phyloP scores from a whole-genome alignment of 169 alveolate genomes.

The Plasmodium gaboni region DNA sequence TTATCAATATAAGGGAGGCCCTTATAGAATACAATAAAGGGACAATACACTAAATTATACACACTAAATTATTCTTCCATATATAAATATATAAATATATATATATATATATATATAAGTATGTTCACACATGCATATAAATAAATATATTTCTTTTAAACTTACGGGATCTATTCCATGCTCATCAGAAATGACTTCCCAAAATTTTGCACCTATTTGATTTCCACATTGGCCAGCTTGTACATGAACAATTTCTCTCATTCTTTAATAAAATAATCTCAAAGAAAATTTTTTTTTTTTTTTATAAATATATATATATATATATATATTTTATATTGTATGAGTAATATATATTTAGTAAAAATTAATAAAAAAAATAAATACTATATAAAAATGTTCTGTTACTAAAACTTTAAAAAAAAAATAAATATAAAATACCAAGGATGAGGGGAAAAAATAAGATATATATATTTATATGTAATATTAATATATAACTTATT shows the following conservation, averaged over 20 bases:
- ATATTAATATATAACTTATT: no score
- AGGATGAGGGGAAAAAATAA: no score
- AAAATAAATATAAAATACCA: background rate
- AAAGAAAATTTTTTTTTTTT: constrained; percentile 9
- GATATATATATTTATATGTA: no score
- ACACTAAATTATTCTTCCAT: background rate
- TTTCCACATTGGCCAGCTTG: constrained; percentile 99
- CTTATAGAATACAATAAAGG: background rate
- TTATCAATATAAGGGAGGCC: no score
- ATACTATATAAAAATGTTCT: background rate
- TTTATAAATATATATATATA: background rate
- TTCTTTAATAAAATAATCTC: constrained; percentile 75
- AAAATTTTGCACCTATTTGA: constrained; percentile 99
- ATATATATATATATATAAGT: constrained; percentile 12
- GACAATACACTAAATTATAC: background rate
- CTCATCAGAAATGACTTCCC: constrained; percentile 99
- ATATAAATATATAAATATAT: constrained; percentile 9
- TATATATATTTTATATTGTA: constrained; percentile 5
- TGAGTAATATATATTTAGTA: background rate
- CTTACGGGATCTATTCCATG: constrained; percentile 98
- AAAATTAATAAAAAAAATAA: background rate
- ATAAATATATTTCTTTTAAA: constrained; percentile 13
- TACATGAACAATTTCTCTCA: constrained; percentile 99
- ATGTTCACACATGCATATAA: background rate
- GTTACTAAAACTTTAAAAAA: constrained; percentile 1